These are phyloP conservation scores for Musa beccarii DNA, from an alignment of 176 grass and related monocot species.

Conservation along the genomic window DNA sequence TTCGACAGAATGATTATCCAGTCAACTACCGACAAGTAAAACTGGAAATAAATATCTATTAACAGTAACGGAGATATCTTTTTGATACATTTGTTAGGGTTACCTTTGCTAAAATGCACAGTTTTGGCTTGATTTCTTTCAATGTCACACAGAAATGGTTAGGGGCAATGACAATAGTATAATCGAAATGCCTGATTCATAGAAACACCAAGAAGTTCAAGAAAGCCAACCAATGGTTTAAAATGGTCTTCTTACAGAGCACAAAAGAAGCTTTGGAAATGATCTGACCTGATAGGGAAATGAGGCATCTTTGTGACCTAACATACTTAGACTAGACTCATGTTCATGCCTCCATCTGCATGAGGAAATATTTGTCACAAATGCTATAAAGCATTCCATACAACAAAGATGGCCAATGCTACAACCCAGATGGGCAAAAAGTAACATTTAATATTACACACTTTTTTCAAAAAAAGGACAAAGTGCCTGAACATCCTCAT, in stretches of 20 bases:
- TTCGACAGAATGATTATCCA: too few species aligned
- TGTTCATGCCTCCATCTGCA: too few species aligned
- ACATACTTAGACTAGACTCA: too few species aligned
- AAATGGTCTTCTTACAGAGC: constrained; percentile 60
- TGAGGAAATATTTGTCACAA: not conserved
- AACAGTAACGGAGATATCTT: too few species aligned
- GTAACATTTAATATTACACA: constrained; percentile 6
- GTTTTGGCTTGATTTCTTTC: too few species aligned
- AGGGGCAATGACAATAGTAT: constrained; percentile 48
- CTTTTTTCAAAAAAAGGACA: too few species aligned
- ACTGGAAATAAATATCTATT: too few species aligned
- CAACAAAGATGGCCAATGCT: not conserved
- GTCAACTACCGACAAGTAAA: too few species aligned
- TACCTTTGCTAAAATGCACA: too few species aligned
- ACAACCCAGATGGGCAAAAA: not conserved
- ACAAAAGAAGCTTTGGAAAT: constrained; percentile 72
- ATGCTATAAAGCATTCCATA: not conserved
- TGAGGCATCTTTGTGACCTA: constrained; percentile 43
- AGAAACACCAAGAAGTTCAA: constrained; percentile 7
- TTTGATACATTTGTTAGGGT: too few species aligned
- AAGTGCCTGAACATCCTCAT: too few species aligned
- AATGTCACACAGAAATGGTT: constrained; percentile 12
- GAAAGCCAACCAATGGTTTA: constrained; percentile 35
- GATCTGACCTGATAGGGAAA: constrained; percentile 76
- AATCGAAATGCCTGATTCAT: constrained; percentile 4